phyloP scores from a whole-genome alignment of 2,329 filamentous ascomycete genomes.

The Colletotrichum incanum region DNA sequence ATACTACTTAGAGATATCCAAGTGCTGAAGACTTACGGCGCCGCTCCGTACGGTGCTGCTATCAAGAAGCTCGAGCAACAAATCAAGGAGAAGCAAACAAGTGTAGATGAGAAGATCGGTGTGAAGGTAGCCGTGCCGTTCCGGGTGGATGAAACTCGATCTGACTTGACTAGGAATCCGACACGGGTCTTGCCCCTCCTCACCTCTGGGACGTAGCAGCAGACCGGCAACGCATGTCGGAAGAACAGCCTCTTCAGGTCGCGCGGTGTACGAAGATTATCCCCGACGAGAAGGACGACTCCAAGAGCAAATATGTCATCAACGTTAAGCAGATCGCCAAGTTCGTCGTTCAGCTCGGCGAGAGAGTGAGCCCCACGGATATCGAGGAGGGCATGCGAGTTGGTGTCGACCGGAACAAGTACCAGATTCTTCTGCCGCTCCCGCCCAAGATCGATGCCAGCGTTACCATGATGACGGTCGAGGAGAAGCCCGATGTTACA shows the following conservation, averaged over 20 bases:
- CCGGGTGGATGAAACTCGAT: conserved; percentile 23
- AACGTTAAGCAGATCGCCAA: conserved; percentile 99
- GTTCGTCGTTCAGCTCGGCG: conserved; percentile 97
- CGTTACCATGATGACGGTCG: conserved; percentile 99
- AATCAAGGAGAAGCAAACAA: conserved; percentile 99
- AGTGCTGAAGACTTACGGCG: conserved; percentile 98
- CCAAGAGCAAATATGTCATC: conserved; percentile 99
- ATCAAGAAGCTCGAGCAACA: conserved; percentile 99
- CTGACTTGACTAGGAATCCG: conserved; percentile 80
- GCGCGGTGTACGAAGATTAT: conserved; percentile 99
- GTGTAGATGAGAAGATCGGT: conserved; percentile 98
- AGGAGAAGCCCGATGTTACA: conserved; percentile 99
- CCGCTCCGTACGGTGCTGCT: conserved; percentile 92
- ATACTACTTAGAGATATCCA: conserved; percentile 86
- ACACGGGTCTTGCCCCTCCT: conserved; percentile 96
- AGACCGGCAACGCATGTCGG: conserved; percentile 97
- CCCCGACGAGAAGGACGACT: conserved; percentile 92
- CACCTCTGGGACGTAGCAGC: conserved; percentile 99
- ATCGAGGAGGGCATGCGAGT: conserved; percentile 99
- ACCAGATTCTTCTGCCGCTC: conserved; percentile 96
- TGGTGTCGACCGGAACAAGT: conserved; percentile 98
- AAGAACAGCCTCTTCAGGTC: conserved; percentile 98
- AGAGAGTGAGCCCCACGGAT: conserved; percentile 97
- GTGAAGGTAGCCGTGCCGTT: conserved; percentile 72
- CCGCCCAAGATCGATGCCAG: conserved; percentile 99